Base-by-base conservation (phyloP, 345 rosid genomes). In the Crucihimalaya himalaica region DNA sequence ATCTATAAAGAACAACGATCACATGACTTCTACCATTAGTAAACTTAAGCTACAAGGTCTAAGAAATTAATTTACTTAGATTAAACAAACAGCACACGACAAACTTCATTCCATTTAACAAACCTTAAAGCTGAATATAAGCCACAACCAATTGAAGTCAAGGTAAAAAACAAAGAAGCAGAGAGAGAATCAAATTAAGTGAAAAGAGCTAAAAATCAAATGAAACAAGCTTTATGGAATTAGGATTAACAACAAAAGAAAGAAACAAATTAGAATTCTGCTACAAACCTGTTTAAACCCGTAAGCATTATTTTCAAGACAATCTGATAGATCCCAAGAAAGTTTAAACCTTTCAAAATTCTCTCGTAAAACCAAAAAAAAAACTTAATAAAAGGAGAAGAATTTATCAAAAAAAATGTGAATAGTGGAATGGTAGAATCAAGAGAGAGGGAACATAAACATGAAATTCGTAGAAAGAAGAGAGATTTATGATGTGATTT, bases 251-350 rank as follows among this genome's bases (percentile, higher is more conserved):
- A 62, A 62, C 34, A 67, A 68, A 46, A 25, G 21, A 43, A 46
- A 54, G 40, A 71, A 71, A 50, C 15, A 25, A 27, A 52, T 5
- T 7, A 18, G 28, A 42, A 32, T 8, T 51, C 4, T 51, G 29
- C 48, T 48, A 31, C 77, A 42, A 77, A 77, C 81, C 81, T 77
- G 72, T 58, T 13, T n/a, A 57, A 77, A 71, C 56, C 63, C 60
- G 18, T 28, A 46, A 70, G 51, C 81, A 65, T 71, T 57, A 13
- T 32, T 32, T 47, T 65, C 54, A 9, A 70, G 72, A 77, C 43
- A 71, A 66, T 50, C 37, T 71, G 68, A 77, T 63, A 65, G 72
- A 77, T 71, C 77, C 72, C 72, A 58, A 66, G 77, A 71, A 65
- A 78, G 68, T 9, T 45, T 50, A 50, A 37, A 47, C 66, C 19